These are phyloP conservation scores for Talaromyces marneffei DNA, from an alignment of 2,329 filamentous ascomycete species.

Conservation along the genomic window DNA sequence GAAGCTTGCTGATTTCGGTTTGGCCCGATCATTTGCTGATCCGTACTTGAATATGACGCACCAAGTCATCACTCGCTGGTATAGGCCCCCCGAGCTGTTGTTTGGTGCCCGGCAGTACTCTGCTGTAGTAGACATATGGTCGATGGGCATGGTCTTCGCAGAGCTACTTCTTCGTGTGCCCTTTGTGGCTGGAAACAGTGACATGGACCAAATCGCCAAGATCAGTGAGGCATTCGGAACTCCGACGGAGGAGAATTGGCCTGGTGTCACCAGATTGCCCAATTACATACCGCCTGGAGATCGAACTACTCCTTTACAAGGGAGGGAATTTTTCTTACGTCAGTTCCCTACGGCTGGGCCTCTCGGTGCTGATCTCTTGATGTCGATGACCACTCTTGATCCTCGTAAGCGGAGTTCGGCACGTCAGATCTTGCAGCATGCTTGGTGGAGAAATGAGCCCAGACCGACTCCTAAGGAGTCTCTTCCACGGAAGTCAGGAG, in stretches of 20 bases:
- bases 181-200: constrained; percentile 75
- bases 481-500: constrained; percentile 70
- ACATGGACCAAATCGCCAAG: constrained; percentile 77
- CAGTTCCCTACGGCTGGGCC: constrained; percentile 75
- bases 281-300: constrained; percentile 68
- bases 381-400: constrained; percentile 77
- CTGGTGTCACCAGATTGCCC: constrained; percentile 73
- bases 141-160: constrained; percentile 84
- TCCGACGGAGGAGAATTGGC: constrained; percentile 92
- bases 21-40: constrained; percentile 83
- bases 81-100: constrained; percentile 86
- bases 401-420: constrained; percentile 79
- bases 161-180: constrained; percentile 79
- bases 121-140: constrained; percentile 91
- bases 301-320: constrained; percentile 53
- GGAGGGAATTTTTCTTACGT: constrained; percentile 65
- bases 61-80: constrained; percentile 96
- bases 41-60: constrained; percentile 84
- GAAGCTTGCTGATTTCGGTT: constrained; percentile 95
- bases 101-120: constrained; percentile 86
- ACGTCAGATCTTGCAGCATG: constrained; percentile 68
- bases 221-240: constrained; percentile 84
- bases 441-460: constrained; percentile 81
- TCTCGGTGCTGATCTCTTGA: constrained; percentile 80
- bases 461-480: constrained; percentile 75